A percentile compares a stretch with the other conserved stretches of the same genome.
Evolutionary conservation across 179 eudicot species (phyloP).

Genomic region (Heliamphora pulchella): DNA sequence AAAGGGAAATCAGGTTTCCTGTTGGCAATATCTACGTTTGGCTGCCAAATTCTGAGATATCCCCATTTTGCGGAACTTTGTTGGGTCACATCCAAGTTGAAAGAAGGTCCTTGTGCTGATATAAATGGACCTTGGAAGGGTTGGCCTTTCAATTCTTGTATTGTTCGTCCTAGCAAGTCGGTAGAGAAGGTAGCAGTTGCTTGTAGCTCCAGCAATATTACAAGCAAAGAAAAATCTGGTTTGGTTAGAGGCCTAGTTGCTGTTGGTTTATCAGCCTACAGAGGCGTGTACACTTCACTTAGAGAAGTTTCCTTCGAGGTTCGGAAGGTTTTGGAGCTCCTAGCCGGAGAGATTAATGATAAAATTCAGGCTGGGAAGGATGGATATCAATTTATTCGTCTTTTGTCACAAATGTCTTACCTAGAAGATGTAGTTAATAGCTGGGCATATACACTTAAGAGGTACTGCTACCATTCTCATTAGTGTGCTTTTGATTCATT

Average conservation of each 20-base stretch:
- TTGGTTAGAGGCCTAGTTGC: slow-evolving; percentile 79
- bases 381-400: slow-evolving; percentile 46
- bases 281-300: slow-evolving; percentile 70
- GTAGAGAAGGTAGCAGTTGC: slow-evolving; percentile 33
- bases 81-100: slow-evolving; percentile 94
- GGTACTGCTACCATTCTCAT: slow-evolving; percentile 30
- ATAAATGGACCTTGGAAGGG: slow-evolving; percentile 85
- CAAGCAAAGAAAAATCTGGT: slow-evolving; percentile 45
- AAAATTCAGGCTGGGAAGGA: slow-evolving; percentile 79
- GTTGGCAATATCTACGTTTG: slow-evolving; percentile 58
- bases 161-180: slow-evolving; percentile 57
- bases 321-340: slow-evolving; percentile 71
- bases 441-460: slow-evolving; percentile 74
- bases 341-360: slow-evolving; percentile 50
- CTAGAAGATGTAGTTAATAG: slow-evolving; percentile 79
- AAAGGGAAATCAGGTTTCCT: slow-evolving; percentile 63
- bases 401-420: slow-evolving; percentile 86
- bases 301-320: slow-evolving; percentile 67
- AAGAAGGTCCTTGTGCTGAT: slow-evolving; percentile 74
- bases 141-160: slow-evolving; percentile 94
- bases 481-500: slow-evolving; percentile 1
- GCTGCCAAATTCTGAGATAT: slow-evolving; percentile 75
- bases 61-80: slow-evolving; percentile 97
- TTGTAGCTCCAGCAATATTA: slow-evolving; percentile 36
- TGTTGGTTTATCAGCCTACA: slow-evolving; percentile 79